A percentile compares a stretch with the other conserved stretches of the same genome.
Evolutionary conservation across 1,284 basidiomycete genomes (phyloP).

Genomic region (Microbotryomycetes sp.): DNA sequence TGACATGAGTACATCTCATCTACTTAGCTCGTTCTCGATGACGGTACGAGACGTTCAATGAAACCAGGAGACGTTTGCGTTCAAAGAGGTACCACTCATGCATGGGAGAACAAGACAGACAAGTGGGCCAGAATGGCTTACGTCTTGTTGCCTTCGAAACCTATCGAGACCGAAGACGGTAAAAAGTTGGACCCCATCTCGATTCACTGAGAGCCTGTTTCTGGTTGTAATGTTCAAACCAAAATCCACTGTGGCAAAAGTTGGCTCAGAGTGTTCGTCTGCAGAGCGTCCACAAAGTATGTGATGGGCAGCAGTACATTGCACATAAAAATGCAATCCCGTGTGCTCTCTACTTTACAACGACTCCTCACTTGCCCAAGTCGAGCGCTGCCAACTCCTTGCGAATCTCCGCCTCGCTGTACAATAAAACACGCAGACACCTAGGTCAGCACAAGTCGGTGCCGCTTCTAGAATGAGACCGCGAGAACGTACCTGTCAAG

Average conservation of each 20-base stretch:
- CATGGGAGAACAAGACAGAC: constrained; percentile 8
- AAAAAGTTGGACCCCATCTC: constrained; percentile 8
- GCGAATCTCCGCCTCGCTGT: constrained; percentile 55
- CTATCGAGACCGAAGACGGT: constrained; percentile 10
- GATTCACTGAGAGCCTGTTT: neutral
- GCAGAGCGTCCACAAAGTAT: no score
- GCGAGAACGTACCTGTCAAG: constrained; percentile 67
- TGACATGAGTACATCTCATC: no score
- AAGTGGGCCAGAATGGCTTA: constrained; percentile 23
- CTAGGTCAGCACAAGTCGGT: neutral
- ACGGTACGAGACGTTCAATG: constrained; percentile 4
- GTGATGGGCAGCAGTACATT: neutral
- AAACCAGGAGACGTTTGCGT: constrained; percentile 11
- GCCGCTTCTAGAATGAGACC: no score
- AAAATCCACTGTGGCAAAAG: no score
- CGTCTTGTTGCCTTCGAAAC: constrained; percentile 14
- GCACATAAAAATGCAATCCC: neutral
- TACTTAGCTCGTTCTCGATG: constrained; percentile 1
- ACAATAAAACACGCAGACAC: neutral
- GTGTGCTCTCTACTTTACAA: neutral
- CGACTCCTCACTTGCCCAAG: constrained; percentile 6
- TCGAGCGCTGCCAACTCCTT: constrained; percentile 61
- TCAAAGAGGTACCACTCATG: constrained; percentile 16
- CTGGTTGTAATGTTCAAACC: neutral
- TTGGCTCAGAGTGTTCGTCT: no score